Evolutionary conservation across 257 asterid genomes (phyloP).

Genomic region (Solanum neorickii): DNA sequence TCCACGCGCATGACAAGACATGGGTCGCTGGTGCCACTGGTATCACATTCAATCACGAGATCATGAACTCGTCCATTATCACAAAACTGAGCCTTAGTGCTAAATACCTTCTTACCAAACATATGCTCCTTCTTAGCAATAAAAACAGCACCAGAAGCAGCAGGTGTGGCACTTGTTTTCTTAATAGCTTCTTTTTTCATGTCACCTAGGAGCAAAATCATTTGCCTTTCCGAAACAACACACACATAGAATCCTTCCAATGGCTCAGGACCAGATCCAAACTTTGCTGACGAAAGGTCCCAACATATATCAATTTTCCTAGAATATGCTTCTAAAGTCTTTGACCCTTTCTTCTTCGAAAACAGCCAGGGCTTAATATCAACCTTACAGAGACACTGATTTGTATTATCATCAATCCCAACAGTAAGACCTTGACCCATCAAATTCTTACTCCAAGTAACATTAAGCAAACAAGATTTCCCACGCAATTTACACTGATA

Average conservation of each 20-base stretch:
- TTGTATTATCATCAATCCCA: slow-evolving; percentile 27
- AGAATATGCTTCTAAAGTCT: slow-evolving; percentile 28
- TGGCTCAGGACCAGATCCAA: slow-evolving; percentile 43
- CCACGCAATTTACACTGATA: slow-evolving; percentile 33
- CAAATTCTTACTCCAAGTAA: slow-evolving; percentile 39
- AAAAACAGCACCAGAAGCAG: slow-evolving; percentile 20
- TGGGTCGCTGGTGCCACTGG: slow-evolving; percentile 17
- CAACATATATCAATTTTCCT: slow-evolving; percentile 28
- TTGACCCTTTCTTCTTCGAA: slow-evolving; percentile 39
- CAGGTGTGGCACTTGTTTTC: slow-evolving; percentile 21
- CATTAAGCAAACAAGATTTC: slow-evolving; percentile 24
- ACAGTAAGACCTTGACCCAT: slow-evolving; percentile 41
- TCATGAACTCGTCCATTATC: slow-evolving; percentile 25
- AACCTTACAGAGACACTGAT: slow-evolving; percentile 31
- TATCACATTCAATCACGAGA: slow-evolving; percentile 35
- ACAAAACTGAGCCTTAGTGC: slow-evolving; percentile 22
- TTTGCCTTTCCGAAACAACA: slow-evolving; percentile 27
- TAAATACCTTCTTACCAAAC: slow-evolving; percentile 30
- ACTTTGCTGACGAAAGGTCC: slow-evolving; percentile 34
- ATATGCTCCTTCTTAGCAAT: slow-evolving; percentile 28
- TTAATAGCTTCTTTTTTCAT: slow-evolving; percentile 30
- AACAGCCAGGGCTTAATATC: slow-evolving; percentile 45
- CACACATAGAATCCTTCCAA: slow-evolving; percentile 28
- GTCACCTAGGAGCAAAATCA: slow-evolving; percentile 32
- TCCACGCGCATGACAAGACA: slow-evolving; percentile 30